A percentile compares a stretch with the other conserved stretches of the same genome.
Evolutionary conservation across 2,329 filamentous ascomycete species (phyloP).

Genomic region (Monilinia vaccinii-corymbosi): DNA sequence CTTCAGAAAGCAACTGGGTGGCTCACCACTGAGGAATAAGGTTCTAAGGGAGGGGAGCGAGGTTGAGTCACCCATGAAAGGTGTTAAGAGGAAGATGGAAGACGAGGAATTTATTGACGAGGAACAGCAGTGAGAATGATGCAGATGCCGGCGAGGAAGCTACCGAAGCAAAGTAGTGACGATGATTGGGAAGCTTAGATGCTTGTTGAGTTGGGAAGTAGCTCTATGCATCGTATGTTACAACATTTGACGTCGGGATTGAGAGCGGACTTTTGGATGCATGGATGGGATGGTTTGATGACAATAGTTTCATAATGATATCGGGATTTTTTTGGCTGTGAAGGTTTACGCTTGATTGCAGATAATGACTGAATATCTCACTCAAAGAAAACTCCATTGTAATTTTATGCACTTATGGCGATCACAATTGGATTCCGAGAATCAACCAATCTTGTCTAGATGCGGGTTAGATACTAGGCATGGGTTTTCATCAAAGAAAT

Average conservation of each 20-base stretch:
- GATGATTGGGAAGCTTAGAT: neutral
- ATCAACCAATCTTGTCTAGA: neutral
- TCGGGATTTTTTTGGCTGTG: no score
- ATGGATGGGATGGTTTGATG: neutral
- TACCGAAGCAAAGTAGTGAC: neutral
- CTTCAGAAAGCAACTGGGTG: neutral
- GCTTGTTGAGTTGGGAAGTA: neutral
- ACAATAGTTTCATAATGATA: neutral
- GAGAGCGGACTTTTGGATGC: neutral
- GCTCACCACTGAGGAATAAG: neutral
- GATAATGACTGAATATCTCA: neutral
- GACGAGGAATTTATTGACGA: neutral
- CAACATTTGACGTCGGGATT: neutral
- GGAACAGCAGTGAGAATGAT: neutral
- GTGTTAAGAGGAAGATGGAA: neutral
- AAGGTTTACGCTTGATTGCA: no score
- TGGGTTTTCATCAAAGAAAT: neutral
- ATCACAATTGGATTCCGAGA: neutral
- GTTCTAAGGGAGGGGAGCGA: neutral
- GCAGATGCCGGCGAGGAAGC: neutral
- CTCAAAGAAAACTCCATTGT: neutral
- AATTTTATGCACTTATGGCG: neutral
- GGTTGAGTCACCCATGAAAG: neutral
- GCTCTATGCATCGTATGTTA: neutral
- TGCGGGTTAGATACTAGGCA: neutral